A percentile compares a stretch with the other conserved stretches of the same genome.
phyloP scores from a whole-genome alignment of 2,329 filamentous ascomycete genomes.

The Cercospora zeina region DNA sequence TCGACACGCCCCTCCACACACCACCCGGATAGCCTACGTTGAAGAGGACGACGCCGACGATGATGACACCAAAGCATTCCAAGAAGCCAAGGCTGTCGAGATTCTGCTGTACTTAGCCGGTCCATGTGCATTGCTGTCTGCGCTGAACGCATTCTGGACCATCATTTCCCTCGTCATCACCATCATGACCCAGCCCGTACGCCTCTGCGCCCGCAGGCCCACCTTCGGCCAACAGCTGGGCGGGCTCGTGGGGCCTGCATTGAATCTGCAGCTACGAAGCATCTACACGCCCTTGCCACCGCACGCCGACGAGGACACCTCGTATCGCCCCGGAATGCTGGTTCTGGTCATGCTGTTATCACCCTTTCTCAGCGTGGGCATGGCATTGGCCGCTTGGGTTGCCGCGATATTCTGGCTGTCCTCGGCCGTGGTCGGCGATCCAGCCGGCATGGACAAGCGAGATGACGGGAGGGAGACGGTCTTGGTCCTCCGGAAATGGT shows the following conservation, averaged over 20 bases:
- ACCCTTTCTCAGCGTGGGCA: constrained; percentile 57
- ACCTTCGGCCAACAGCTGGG: constrained; percentile 54
- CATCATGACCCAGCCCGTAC: constrained; percentile 55
- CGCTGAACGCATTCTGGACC: constrained; percentile 57
- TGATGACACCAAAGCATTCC: constrained; percentile 42
- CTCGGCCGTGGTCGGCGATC: constrained; percentile 58
- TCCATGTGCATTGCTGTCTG: constrained; percentile 57
- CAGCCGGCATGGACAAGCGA: constrained; percentile 57
- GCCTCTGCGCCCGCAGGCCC: constrained; percentile 53
- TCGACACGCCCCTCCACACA: constrained; percentile 12
- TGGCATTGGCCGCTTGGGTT: constrained; percentile 60
- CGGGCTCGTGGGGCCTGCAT: constrained; percentile 54
- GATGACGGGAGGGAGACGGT: constrained; percentile 64
- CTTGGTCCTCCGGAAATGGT: constrained; percentile 59
- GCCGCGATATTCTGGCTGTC: constrained; percentile 61
- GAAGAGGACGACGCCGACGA: constrained; percentile 41
- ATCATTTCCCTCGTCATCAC: constrained; percentile 54
- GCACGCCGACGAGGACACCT: constrained; percentile 42
- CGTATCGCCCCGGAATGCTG: constrained; percentile 47
- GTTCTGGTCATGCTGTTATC: constrained; percentile 57
- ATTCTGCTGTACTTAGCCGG: constrained; percentile 55
- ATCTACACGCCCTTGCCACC: constrained; percentile 47
- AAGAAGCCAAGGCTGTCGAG: constrained; percentile 49
- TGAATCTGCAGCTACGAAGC: constrained; percentile 54
- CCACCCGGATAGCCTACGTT: constrained; percentile 28